A percentile compares a stretch with the other conserved stretches of the same genome.
These are phyloP conservation scores for Trametes sanguinea DNA, from an alignment of 768 basidiomycete genomes.

Conservation along the genomic window DNA sequence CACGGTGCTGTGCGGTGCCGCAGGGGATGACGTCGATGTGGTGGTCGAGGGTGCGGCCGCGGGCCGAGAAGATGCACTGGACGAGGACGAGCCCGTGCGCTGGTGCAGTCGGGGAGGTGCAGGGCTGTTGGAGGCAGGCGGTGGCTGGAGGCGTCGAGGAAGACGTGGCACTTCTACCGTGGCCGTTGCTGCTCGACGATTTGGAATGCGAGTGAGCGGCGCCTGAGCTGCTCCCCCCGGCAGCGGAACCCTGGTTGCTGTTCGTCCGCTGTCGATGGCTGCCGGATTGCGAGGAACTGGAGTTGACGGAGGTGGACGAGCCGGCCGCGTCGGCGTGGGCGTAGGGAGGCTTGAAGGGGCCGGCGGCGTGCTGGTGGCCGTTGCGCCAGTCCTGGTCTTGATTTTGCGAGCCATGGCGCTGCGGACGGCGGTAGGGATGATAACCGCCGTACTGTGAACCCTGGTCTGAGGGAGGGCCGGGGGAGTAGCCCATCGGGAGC, in stretches of 20 bases:
- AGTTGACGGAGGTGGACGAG: conserved; percentile 79
- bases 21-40: conserved; percentile 34
- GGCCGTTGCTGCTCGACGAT: conserved; percentile 26
- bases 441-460: conserved; percentile 57
- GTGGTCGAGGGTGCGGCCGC: conserved; percentile 33
- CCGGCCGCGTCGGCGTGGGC: conserved; percentile 77
- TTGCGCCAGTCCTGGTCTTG: conserved; percentile 52
- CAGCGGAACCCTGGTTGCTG: conserved; percentile 65
- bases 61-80: conserved; percentile 38
- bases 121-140: conserved; percentile 19
- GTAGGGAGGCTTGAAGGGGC: conserved; percentile 72
- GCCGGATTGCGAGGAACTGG: conserved; percentile 44
- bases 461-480: conserved; percentile 32
- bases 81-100: conserved; percentile 50
- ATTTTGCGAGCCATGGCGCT: conserved; percentile 36
- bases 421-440: conserved; percentile 81
- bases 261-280: conserved; percentile 67
- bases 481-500: conserved; percentile 44
- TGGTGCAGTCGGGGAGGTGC: conserved; percentile 42
- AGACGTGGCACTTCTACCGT: conserved; percentile 23
- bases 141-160: conserved; percentile 25
- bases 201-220: conserved; percentile 21
- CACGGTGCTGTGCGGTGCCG: conserved; percentile 31
- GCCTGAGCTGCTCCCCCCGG: conserved; percentile 35
- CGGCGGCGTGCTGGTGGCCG: conserved; percentile 31